Base-by-base conservation (phyloP, 192 early-diverging fungal species). In the Podila epicladia region DNA sequence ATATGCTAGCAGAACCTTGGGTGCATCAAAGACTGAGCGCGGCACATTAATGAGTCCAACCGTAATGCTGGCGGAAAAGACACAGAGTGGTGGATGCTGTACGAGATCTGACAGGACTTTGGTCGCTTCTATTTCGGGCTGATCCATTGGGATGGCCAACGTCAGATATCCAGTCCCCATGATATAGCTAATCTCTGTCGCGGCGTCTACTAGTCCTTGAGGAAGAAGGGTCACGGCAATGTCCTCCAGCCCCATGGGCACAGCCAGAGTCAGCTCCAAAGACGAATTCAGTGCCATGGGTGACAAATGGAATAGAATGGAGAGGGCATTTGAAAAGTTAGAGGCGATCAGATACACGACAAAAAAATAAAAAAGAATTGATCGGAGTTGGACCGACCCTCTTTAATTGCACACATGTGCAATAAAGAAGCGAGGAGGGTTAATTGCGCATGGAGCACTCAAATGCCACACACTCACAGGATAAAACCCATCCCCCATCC, bases 211-310 rank as follows among this genome's bases (percentile, higher is more conserved):
- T 0, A 80, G 62, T 6, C 2, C 12, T 1, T 51, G 29, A 4
- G 71, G 77, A 9, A 80, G 59, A 1, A 9, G 62, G 19, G 50
- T 45, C 2, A 73, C 77, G 2, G 66, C 71, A 32, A 73, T 58
- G 53, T 73, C 77, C 32, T 80, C 77, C 5, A 80, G 53, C 15
- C 77, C 77, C 45, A 41, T 62, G 12, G 69, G 77, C 19, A 80
- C 77, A 5, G 77, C 63, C 53, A 80, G 45, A 22, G 73, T 60
- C 45, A 80, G 35, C 20, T 73, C 48, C 9, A 80, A 57, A 1
- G 67, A 22, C 5, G 67, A 19, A 6, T 38, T 19, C n/a, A 24
- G n/a, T n/a, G 31, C 35, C n/a, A 50, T 35, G 20, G 22, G 59
- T 4, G 17, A 32, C 57, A 13, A 24, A 35, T 58, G 33, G 22